phyloP scores from a whole-genome alignment of 2,329 filamentous ascomycete genomes.

The Dactylellina drechsleri region DNA sequence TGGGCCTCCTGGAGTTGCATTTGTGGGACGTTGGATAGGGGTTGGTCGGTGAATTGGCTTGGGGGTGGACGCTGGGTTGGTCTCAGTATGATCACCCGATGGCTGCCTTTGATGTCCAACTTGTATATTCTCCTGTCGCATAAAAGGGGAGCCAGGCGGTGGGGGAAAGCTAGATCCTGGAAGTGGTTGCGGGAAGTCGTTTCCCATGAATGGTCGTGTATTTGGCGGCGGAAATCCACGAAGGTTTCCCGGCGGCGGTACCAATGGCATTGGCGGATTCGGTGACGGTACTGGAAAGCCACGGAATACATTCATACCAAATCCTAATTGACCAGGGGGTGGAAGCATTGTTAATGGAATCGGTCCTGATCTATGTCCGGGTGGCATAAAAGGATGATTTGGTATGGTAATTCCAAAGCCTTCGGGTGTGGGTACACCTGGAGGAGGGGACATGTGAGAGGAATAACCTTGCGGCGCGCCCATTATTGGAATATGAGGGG shows the following conservation, averaged over 20 bases:
- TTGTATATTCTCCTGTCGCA: slow-evolving; percentile 34
- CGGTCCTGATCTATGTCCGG: slow-evolving; percentile 68
- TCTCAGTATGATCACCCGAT: slow-evolving; percentile 41
- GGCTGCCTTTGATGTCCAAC: slow-evolving; percentile 48
- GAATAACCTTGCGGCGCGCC: slow-evolving; percentile 71
- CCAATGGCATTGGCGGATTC: slow-evolving; percentile 57
- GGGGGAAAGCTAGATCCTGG: slow-evolving; percentile 28
- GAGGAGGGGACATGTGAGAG: slow-evolving; percentile 71
- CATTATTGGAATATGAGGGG: slow-evolving; percentile 64
- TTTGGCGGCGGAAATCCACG: slow-evolving; percentile 36
- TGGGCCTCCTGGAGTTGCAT: slow-evolving; percentile 66
- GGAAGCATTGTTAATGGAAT: slow-evolving; percentile 65
- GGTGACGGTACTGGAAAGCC: slow-evolving; percentile 68
- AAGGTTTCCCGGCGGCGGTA: slow-evolving; percentile 51
- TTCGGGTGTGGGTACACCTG: slow-evolving; percentile 69
- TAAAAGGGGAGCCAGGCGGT: slow-evolving; percentile 41
- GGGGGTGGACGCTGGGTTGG: slow-evolving; percentile 56
- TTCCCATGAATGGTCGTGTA: slow-evolving; percentile 34
- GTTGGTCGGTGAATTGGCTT: slow-evolving; percentile 82
- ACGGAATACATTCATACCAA: slow-evolving; percentile 67
- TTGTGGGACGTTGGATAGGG: slow-evolving; percentile 87
- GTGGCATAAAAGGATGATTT: slow-evolving; percentile 64
- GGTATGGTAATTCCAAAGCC: slow-evolving; percentile 21
- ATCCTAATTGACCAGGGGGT: slow-evolving; percentile 65
- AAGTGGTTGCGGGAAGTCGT: slow-evolving; percentile 35